A percentile compares a stretch with the other conserved stretches of the same genome.
Evolutionary conservation across 2,329 filamentous ascomycete species (phyloP).

Genomic region (Xylaria sp.): DNA sequence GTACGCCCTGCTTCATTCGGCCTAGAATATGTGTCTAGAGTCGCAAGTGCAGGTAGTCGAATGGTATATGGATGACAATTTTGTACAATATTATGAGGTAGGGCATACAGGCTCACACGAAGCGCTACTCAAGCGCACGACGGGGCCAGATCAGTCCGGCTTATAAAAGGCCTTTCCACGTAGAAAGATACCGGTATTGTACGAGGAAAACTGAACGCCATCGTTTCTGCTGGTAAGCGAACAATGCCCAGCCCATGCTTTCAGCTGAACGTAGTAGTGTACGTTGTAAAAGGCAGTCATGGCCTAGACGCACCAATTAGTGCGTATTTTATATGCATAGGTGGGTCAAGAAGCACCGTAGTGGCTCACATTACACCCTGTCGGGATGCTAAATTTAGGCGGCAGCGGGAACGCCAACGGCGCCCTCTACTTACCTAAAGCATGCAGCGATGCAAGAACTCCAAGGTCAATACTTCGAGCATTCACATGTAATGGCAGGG

Average conservation of each 20-base stretch:
- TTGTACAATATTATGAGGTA: background rate
- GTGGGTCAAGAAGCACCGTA: background rate
- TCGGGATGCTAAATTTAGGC: slow-evolving; percentile 5
- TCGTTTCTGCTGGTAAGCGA: background rate
- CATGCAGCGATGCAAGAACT: background rate
- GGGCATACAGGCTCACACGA: background rate
- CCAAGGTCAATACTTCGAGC: too few species aligned
- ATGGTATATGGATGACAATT: background rate
- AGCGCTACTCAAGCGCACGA: background rate
- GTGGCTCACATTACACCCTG: background rate
- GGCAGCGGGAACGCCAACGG: background rate
- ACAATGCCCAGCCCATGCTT: background rate
- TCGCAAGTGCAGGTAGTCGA: background rate
- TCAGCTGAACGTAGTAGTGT: slow-evolving; percentile 27
- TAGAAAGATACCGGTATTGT: too few species aligned
- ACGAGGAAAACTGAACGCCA: background rate
- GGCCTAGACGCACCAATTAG: background rate
- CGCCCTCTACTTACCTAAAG: background rate
- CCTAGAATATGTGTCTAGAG: background rate
- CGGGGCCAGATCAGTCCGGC: background rate
- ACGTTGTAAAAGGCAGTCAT: background rate
- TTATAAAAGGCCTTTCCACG: background rate
- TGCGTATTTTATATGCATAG: background rate
- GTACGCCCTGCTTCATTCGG: slow-evolving; percentile 13
- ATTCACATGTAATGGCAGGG: too few species aligned